Evolutionary conservation across 768 basidiomycete genomes (phyloP), one percentile per base, ranked within the genome.

Genomic region (Tremella mesenterica): DNA sequence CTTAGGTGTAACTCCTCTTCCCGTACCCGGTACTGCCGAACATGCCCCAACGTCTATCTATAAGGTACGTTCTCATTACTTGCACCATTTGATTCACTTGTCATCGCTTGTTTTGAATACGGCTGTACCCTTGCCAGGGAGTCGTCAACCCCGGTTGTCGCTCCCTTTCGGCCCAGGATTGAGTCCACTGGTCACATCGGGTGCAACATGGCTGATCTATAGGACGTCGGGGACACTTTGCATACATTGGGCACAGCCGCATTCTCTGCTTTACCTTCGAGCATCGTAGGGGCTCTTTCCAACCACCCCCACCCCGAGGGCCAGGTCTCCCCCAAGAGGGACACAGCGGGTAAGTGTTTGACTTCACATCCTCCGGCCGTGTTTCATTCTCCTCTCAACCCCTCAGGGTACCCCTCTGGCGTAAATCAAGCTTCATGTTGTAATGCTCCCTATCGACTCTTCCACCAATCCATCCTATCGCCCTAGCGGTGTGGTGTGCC

Each of bases 151-250:
- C n/a, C n/a, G n/a, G n/a, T n/a, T n/a, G n/a, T n/a, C n/a, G n/a
- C n/a, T n/a, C n/a, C n/a, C n/a, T n/a, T n/a, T n/a, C n/a, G n/a
- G n/a, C n/a, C n/a, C n/a, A n/a, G n/a, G n/a, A n/a, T n/a, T n/a
- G n/a, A n/a, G n/a, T n/a, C n/a, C n/a, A n/a, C n/a, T 34, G 33
- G 10, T 36, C 33, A 18, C 43, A 12, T 44, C 21, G 21, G 43
- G 10, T 44, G 43, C 27, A 10, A 29, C 45, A 23, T 31, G 23
- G 30, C 31, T 43, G 23, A 47, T 52, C 2, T 36, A 10, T 30
- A 66, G 44, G 70, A 72, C 48, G 59, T 72, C 25, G 50, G 49
- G 12, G 50, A 61, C 20, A 65, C 57, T 1, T 56, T 69, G 27
- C 46, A 59, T 21, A 59, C 56, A 51, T 59, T 68, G 36, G 68